phyloP scores from a whole-genome alignment of 805 yeast species.

The Cyberlindnera maclurae region DNA sequence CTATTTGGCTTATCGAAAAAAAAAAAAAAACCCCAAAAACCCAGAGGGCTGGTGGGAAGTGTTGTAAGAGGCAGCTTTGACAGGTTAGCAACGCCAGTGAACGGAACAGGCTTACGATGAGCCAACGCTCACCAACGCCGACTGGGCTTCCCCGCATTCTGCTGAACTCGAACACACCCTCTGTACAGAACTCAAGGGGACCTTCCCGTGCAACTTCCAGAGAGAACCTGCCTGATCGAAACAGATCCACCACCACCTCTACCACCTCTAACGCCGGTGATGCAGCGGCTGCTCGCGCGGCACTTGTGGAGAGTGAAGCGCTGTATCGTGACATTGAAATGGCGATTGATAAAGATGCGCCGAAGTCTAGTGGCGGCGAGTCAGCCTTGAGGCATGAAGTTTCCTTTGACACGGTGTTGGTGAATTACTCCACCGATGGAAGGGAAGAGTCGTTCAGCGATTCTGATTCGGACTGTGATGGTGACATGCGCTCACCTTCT shows the following conservation, averaged over 20 bases:
- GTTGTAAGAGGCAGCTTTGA: no score
- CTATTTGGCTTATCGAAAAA: no score
- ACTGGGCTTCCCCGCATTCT: no score
- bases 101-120: no score
- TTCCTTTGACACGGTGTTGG: slow-evolving; percentile 7
- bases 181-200: no score
- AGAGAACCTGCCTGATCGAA: neutral
- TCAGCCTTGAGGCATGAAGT: slow-evolving; percentile 1
- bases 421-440: slow-evolving; percentile 3
- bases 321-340: slow-evolving; percentile 1
- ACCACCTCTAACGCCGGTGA: no score
- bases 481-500: slow-evolving; percentile 8
- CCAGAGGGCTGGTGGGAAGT: no score
- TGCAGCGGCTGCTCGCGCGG: neutral
- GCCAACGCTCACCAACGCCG: no score
- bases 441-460: neutral
- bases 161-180: no score
- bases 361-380: neutral
- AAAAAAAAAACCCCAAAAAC: no score
- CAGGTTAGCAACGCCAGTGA: no score
- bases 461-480: slow-evolving; percentile 2
- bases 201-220: neutral
- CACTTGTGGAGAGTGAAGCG: neutral
- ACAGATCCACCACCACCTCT: neutral
- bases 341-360: neutral